These are phyloP conservation scores for Diaporthe helianthi DNA, from an alignment of 2,329 filamentous ascomycete genomes.

Conservation along the genomic window DNA sequence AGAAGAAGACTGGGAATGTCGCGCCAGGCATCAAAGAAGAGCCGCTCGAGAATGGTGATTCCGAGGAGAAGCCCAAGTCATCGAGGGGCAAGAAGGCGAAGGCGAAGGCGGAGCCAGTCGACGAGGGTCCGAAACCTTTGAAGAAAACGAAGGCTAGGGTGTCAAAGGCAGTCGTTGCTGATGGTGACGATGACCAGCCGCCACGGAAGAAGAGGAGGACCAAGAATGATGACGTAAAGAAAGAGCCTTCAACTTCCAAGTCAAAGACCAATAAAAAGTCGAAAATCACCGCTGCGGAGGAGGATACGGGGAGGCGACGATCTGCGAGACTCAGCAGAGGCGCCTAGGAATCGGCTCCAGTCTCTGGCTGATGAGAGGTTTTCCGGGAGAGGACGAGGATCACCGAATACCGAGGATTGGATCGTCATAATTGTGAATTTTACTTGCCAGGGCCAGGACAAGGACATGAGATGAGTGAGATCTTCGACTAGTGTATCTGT, in stretches of 20 bases:
- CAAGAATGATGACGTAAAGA: conserved; percentile 40
- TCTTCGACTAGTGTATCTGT: background rate
- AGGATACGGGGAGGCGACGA: conserved; percentile 37
- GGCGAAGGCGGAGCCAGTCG: conserved; percentile 36
- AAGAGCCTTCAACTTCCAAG: conserved; percentile 10
- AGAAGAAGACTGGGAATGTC: conserved; percentile 74
- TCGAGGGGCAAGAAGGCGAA: conserved; percentile 38
- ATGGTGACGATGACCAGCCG: conserved; percentile 39
- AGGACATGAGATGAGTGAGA: background rate
- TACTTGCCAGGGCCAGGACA: background rate
- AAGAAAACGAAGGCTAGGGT: conserved; percentile 35
- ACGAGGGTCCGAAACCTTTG: conserved; percentile 37
- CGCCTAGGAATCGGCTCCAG: conserved; percentile 10
- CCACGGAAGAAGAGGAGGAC: conserved; percentile 39
- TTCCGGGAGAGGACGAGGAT: background rate
- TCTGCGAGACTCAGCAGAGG: conserved; percentile 41
- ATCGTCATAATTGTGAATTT: background rate
- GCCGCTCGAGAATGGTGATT: conserved; percentile 43
- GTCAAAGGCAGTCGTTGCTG: conserved; percentile 35
- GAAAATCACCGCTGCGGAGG: conserved; percentile 29
- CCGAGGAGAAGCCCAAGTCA: conserved; percentile 38
- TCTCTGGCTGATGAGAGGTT: background rate
- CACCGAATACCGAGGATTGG: background rate
- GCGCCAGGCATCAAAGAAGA: conserved; percentile 53
- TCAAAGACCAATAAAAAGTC: conserved; percentile 26